Conservation (phyloP, 106 monocot genomes). For the Phalaenopsis equestris region DNA sequence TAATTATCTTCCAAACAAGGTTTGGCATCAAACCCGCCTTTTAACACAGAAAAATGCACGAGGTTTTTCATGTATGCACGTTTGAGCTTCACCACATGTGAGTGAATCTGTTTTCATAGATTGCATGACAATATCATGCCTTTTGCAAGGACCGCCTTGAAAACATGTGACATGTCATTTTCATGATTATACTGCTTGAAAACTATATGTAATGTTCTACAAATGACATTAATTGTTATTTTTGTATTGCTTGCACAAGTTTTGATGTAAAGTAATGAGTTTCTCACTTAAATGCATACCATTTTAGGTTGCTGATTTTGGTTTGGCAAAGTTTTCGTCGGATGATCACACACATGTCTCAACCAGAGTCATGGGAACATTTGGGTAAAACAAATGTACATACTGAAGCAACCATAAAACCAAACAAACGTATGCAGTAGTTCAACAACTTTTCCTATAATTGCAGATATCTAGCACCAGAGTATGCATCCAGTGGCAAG, state of each 20-base stretch:
- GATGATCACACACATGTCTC: constrained; percentile 65
- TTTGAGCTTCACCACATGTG: too few relatives aligned
- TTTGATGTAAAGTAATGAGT: neutral
- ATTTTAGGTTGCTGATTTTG: constrained; percentile 66
- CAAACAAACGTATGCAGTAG: neutral
- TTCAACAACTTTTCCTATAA: neutral
- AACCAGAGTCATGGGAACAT: constrained; percentile 74
- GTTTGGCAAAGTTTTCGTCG: constrained; percentile 52
- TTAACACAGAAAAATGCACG: too few relatives aligned
- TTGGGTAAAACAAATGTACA: constrained; percentile 29
- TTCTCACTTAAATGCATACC: neutral
- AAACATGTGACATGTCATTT: neutral
- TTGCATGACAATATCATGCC: too few relatives aligned
- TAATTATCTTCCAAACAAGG: neutral
- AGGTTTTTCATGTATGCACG: too few relatives aligned
- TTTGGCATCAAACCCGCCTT: neutral
- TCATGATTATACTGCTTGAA: neutral
- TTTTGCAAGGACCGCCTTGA: neutral
- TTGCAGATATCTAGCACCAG: constrained; percentile 57
- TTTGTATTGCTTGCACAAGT: neutral
- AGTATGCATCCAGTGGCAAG: constrained; percentile 78
- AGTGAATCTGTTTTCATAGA: too few relatives aligned
- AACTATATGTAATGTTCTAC: neutral
- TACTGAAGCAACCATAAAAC: neutral
- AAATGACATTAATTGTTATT: neutral